Evolutionary conservation across 2,329 filamentous ascomycete species (phyloP).

Genomic region (Trematosphaeria pertusa): DNA sequence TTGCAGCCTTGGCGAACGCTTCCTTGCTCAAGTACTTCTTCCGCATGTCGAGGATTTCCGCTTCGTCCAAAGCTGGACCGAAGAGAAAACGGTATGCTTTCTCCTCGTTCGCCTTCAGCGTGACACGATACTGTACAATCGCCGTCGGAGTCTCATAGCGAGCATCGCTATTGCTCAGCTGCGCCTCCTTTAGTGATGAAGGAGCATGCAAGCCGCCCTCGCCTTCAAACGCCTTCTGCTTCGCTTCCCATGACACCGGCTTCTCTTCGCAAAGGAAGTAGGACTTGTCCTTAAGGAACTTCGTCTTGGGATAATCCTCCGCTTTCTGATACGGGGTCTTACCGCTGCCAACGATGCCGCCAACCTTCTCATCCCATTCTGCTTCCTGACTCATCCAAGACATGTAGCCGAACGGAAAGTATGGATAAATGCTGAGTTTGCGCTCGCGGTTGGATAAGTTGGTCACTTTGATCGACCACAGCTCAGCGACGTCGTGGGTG

Average conservation of each 20-base stretch:
- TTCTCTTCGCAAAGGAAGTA: constrained; percentile 63
- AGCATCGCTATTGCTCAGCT: constrained; percentile 57
- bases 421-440: constrained; percentile 61
- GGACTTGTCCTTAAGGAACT: constrained; percentile 63
- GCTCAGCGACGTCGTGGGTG: constrained; percentile 62
- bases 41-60: constrained; percentile 56
- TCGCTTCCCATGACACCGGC: constrained; percentile 61
- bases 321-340: constrained; percentile 66
- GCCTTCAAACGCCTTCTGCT: constrained; percentile 61
- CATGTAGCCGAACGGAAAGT: constrained; percentile 67
- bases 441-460: constrained; percentile 57
- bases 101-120: constrained; percentile 50
- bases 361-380: constrained; percentile 58
- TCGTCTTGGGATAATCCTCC: constrained; percentile 64
- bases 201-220: constrained; percentile 63
- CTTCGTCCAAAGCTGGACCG: constrained; percentile 61
- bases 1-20: constrained; percentile 55
- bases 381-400: constrained; percentile 68
- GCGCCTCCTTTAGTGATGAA: constrained; percentile 49
- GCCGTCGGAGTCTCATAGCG: constrained; percentile 64
- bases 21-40: constrained; percentile 58
- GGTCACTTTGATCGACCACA: constrained; percentile 62
- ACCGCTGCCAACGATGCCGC: constrained; percentile 60
- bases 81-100: constrained; percentile 63
- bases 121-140: constrained; percentile 59